Percentiles rank a stretch among this genome's conserved stretches.
phyloP scores from a whole-genome alignment of 306 rosid species.

The Hippophae rhamnoides region DNA sequence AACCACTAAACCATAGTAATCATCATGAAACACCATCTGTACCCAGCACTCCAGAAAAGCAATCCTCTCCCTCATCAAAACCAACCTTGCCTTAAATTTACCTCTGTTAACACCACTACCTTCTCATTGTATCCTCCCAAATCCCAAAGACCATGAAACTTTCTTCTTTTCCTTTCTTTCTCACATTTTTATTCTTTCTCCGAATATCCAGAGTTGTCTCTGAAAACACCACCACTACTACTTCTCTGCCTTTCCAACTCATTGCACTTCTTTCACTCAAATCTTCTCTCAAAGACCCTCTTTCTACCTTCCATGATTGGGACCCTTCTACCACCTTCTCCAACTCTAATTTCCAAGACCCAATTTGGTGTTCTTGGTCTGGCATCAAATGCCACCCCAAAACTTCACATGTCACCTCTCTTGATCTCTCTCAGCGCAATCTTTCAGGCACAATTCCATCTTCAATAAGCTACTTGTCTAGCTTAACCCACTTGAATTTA shows the following conservation, averaged over 20 bases:
- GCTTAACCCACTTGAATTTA: conserved; percentile 53
- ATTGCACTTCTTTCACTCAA: conserved; percentile 56
- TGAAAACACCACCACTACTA: conserved; percentile 23
- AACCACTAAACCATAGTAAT: conserved; percentile 55
- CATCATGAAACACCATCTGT: conserved; percentile 84
- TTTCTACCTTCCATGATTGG: conserved; percentile 63
- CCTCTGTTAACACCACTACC: conserved; percentile 30
- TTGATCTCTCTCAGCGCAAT: conserved; percentile 72
- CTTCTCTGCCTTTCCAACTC: conserved; percentile 45
- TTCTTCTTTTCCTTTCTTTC: conserved; percentile 28
- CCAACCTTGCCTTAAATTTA: conserved; percentile 63
- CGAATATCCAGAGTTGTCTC: conserved; percentile 28
- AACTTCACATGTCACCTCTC: conserved; percentile 37
- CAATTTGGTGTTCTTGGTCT: conserved; percentile 83
- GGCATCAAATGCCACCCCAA: conserved; percentile 67
- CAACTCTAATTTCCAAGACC: conserved; percentile 27
- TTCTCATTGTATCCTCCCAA: conserved; percentile 33
- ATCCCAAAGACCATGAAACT: conserved; percentile 56
- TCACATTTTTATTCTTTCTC: conserved; percentile 22
- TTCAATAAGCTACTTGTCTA: conserved; percentile 41
- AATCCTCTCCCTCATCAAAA: conserved; percentile 45
- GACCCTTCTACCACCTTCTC: conserved; percentile 34
- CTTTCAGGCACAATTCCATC: conserved; percentile 69
- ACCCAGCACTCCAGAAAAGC: conserved; percentile 86
- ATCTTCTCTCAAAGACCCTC: conserved; percentile 59